Conservation (phyloP, 352 stramenopile genomes). For the Phytophthora hibernalis region DNA sequence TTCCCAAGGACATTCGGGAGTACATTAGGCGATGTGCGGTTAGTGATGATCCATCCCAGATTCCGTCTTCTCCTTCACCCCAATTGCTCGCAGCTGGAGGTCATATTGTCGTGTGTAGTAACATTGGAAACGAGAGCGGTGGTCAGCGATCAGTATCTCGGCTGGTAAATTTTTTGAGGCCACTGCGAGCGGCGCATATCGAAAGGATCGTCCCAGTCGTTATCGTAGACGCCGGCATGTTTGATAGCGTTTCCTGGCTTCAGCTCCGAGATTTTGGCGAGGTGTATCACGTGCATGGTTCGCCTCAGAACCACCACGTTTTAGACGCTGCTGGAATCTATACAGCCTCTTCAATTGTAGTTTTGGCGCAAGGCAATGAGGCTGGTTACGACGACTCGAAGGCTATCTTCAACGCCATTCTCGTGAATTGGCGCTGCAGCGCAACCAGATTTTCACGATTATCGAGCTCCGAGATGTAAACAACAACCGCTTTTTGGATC, state of each 20-base stretch:
- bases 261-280: conserved; percentile 70
- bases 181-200: conserved; percentile 75
- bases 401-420: conserved; percentile 87
- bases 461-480: conserved; percentile 86
- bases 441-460: conserved; percentile 82
- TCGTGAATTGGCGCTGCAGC: conserved; percentile 77
- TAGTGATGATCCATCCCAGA: conserved; percentile 38
- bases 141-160: conserved; percentile 65
- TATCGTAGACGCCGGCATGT: conserved; percentile 74
- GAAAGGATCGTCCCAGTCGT: conserved; percentile 71
- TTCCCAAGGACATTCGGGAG: conserved; percentile 66
- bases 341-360: conserved; percentile 79
- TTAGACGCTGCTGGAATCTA: conserved; percentile 83
- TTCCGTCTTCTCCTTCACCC: conserved; percentile 49
- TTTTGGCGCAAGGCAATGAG: conserved; percentile 79
- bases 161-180: conserved; percentile 80
- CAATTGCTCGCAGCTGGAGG: conserved; percentile 55
- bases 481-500: conserved; percentile 86
- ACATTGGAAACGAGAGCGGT: conserved; percentile 66
- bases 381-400: conserved; percentile 84
- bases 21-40: conserved; percentile 59
- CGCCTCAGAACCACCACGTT: conserved; percentile 74
- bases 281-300: conserved; percentile 85
- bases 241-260: conserved; percentile 75
- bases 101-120: conserved; percentile 88